Percentiles rank a stretch among this genome's conserved stretches.
These are phyloP conservation scores for Capsicum baccatum DNA, from an alignment of 257 asterid species.

Conservation along the genomic window DNA sequence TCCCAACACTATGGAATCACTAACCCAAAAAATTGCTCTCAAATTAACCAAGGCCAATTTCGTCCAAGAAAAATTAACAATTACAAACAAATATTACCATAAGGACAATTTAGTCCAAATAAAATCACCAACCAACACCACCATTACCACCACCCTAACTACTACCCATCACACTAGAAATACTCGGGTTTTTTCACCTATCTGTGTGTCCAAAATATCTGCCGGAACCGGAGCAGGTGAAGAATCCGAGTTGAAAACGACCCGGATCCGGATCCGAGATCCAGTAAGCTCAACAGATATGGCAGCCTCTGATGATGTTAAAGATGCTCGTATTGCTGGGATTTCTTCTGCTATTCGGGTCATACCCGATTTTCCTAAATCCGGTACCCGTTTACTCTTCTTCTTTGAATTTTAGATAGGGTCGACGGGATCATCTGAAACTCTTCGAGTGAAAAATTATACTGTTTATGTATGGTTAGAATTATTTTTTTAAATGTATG, in stretches of 20 bases:
- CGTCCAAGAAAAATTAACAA: conserved; percentile 30
- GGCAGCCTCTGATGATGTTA: conserved; percentile 40
- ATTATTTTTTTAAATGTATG: too few species aligned
- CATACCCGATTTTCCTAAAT: conserved; percentile 91
- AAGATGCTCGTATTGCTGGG: conserved; percentile 68
- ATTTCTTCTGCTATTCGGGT: conserved; percentile 79
- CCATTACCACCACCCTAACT: conserved; percentile 29
- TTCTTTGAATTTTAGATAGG: not conserved
- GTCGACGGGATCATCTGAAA: too few species aligned
- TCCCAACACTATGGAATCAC: conserved; percentile 41
- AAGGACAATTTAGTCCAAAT: conserved; percentile 45
- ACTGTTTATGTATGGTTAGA: too few species aligned
- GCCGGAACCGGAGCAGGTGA: conserved; percentile 35
- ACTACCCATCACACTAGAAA: conserved; percentile 5
- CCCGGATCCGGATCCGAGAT: conserved; percentile 28
- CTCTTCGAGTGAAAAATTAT: too few species aligned
- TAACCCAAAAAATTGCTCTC: conserved; percentile 28
- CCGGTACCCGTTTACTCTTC: conserved; percentile 46
- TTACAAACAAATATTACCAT: not conserved
- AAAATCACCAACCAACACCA: conserved; percentile 40
- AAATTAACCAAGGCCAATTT: conserved; percentile 37
- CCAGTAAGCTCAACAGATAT: conserved; percentile 39
- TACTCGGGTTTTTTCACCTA: not conserved
- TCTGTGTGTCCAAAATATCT: not conserved
- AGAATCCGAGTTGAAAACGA: conserved; percentile 28